Percentiles rank a stretch among this genome's conserved stretches.
Evolutionary conservation across 2,329 filamentous ascomycete genomes (phyloP).

Genomic region (Fusarium caatingaense): DNA sequence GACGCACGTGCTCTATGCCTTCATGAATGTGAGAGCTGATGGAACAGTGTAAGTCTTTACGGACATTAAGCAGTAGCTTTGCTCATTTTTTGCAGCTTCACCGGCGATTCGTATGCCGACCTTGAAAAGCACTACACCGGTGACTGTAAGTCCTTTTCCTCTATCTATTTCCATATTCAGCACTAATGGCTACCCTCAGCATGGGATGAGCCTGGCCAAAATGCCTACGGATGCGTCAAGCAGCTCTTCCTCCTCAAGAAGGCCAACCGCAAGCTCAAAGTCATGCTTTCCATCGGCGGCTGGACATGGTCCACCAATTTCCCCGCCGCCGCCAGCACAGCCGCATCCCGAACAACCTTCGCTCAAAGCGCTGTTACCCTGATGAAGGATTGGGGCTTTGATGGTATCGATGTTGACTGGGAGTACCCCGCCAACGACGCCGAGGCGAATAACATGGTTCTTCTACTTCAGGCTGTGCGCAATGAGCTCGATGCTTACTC

Average conservation of each 20-base stretch:
- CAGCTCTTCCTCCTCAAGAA: conserved; percentile 82
- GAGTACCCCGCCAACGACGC: conserved; percentile 51
- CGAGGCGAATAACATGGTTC: conserved; percentile 55
- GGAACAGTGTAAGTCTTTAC: conserved; percentile 72
- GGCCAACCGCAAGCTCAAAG: conserved; percentile 78
- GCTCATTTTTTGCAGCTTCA: conserved; percentile 7
- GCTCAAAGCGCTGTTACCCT: conserved; percentile 75
- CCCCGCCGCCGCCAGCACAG: conserved; percentile 70
- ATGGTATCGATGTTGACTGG: conserved; percentile 59
- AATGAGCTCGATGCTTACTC: conserved; percentile 60
- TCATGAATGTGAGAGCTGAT: conserved; percentile 77
- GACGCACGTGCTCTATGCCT: conserved; percentile 82
- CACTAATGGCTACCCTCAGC: conserved; percentile 9
- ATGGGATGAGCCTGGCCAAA: conserved; percentile 69
- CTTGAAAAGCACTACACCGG: conserved; percentile 35
- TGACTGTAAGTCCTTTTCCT: conserved; percentile 23
- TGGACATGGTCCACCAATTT: conserved; percentile 86
- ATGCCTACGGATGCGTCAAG: conserved; percentile 82
- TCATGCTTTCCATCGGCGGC: conserved; percentile 81
- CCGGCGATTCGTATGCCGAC: conserved; percentile 35
- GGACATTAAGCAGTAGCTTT: accelerated
- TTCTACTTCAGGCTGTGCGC: conserved; percentile 56
- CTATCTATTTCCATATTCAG: too few species aligned
- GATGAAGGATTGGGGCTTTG: conserved; percentile 75
- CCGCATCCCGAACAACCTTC: conserved; percentile 69